A percentile compares a stretch with the other conserved stretches of the same genome.
phyloP scores from a whole-genome alignment of 768 basidiomycete species.

The Antrodiella citrinella region DNA sequence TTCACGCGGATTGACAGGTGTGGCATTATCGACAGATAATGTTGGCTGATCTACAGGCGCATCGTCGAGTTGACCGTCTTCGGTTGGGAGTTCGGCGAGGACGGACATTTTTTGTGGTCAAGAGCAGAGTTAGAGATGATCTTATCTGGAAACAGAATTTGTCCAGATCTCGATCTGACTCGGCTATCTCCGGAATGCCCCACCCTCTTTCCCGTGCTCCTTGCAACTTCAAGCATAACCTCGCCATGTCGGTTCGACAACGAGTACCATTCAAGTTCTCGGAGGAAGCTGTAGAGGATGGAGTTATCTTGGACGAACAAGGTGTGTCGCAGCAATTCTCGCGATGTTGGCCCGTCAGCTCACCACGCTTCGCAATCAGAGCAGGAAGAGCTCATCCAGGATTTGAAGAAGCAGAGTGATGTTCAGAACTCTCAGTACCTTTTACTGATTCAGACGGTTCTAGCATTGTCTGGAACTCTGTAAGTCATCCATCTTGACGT shows the following conservation, averaged over 20 bases:
- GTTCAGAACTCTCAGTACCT: slow-evolving; percentile 12
- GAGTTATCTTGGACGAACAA: slow-evolving; percentile 20
- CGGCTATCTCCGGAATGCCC: neutral
- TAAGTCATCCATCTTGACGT: slow-evolving; percentile 10
- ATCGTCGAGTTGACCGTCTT: slow-evolving; percentile 57
- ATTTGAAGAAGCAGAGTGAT: slow-evolving; percentile 12
- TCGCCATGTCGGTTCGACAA: slow-evolving; percentile 11
- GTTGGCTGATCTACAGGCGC: slow-evolving; percentile 30
- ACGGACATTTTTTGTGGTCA: slow-evolving; percentile 4
- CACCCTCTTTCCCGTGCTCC: neutral
- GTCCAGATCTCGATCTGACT: neutral
- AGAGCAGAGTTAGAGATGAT: neutral
- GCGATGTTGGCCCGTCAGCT: no score
- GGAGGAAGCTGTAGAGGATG: slow-evolving; percentile 10
- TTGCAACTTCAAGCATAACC: neutral
- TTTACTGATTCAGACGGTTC: slow-evolving; percentile 10
- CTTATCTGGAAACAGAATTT: neutral
- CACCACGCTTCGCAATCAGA: no score
- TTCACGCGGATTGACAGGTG: slow-evolving; percentile 17
- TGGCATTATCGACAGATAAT: neutral
- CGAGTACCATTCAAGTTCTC: slow-evolving; percentile 16
- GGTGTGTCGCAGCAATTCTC: slow-evolving; percentile 9
- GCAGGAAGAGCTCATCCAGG: slow-evolving; percentile 21
- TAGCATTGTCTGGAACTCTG: slow-evolving; percentile 16
- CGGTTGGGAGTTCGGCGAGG: slow-evolving; percentile 19